Conservation (phyloP, 2,329 filamentous ascomycete genomes). For the Hirsutella rhossiliensis region DNA sequence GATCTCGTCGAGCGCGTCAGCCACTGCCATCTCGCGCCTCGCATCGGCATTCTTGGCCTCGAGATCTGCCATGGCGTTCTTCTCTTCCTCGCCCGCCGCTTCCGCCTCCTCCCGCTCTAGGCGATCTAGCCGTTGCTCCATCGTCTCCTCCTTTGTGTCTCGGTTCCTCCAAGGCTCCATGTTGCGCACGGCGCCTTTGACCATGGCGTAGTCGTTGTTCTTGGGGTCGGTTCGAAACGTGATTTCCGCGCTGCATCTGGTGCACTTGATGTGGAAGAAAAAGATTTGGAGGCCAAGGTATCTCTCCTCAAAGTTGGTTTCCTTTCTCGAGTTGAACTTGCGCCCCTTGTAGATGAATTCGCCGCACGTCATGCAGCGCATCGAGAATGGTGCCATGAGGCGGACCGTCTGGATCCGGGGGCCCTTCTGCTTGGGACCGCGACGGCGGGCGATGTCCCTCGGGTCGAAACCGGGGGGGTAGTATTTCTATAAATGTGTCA, state of each 20-base stretch:
- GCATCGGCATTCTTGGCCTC: conserved; percentile 91
- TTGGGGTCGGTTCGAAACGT: conserved; percentile 92
- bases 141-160: conserved; percentile 58
- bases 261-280: conserved; percentile 75
- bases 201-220: conserved; percentile 77
- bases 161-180: conserved; percentile 77
- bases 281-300: conserved; percentile 84
- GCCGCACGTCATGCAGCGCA: conserved; percentile 35
- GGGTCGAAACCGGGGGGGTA: conserved; percentile 83
- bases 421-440: conserved; percentile 57
- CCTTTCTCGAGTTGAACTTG: conserved; percentile 93
- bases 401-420: conserved; percentile 78
- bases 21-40: conserved; percentile 90
- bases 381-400: conserved; percentile 51
- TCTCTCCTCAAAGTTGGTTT: conserved; percentile 75
- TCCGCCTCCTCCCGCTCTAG: conserved; percentile 64
- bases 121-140: conserved; percentile 76
- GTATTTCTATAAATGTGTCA: conserved; percentile 31
- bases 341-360: conserved; percentile 88
- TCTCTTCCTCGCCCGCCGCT: conserved; percentile 53
- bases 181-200: conserved; percentile 79
- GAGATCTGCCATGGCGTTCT: conserved; percentile 88
- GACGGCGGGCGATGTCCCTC: conserved; percentile 59
- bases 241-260: conserved; percentile 74
- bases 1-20: conserved; percentile 92